Evolutionary conservation across 1,284 basidiomycete genomes (phyloP).

Genomic region (Schizophyllum commune): DNA sequence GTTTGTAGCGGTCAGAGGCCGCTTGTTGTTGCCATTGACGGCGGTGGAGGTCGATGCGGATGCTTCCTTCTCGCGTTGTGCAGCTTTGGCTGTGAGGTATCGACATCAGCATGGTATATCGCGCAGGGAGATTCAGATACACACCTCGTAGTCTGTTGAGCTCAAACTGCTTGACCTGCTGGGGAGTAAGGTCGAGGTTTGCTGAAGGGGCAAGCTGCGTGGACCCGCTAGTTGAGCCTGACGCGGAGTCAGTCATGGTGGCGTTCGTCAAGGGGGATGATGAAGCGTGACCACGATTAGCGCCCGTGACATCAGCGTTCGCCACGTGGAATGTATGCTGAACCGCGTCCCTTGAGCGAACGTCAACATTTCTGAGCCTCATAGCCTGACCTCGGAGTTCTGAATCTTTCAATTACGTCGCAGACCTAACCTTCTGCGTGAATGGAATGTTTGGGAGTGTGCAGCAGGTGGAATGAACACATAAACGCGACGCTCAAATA

Average conservation of each 20-base stretch:
- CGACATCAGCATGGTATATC: constrained; percentile 1
- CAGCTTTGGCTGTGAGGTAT: constrained; percentile 41
- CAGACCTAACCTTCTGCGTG: no score
- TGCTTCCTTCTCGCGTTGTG: constrained; percentile 49
- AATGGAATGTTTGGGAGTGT: no score
- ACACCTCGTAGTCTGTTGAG: constrained; percentile 50
- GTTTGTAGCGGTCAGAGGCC: constrained; percentile 44
- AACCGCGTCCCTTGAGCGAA: not conserved
- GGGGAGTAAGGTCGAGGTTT: constrained; percentile 25
- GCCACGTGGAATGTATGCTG: not conserved
- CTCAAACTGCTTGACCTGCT: constrained; percentile 41
- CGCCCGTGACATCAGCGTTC: not conserved
- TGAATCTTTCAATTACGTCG: no score
- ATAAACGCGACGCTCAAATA: not conserved
- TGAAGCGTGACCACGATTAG: not conserved
- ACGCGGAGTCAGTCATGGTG: not conserved
- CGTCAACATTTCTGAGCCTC: no score
- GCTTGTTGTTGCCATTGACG: constrained; percentile 51
- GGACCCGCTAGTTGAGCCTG: not conserved
- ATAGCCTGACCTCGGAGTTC: no score
- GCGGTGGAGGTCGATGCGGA: constrained; percentile 30
- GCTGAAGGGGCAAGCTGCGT: not conserved
- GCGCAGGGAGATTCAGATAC: not conserved
- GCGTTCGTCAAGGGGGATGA: constrained; percentile 4
- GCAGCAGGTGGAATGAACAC: not conserved